Base-by-base conservation (phyloP, 108 stramenopile species). In the Nitzschia sp. region DNA sequence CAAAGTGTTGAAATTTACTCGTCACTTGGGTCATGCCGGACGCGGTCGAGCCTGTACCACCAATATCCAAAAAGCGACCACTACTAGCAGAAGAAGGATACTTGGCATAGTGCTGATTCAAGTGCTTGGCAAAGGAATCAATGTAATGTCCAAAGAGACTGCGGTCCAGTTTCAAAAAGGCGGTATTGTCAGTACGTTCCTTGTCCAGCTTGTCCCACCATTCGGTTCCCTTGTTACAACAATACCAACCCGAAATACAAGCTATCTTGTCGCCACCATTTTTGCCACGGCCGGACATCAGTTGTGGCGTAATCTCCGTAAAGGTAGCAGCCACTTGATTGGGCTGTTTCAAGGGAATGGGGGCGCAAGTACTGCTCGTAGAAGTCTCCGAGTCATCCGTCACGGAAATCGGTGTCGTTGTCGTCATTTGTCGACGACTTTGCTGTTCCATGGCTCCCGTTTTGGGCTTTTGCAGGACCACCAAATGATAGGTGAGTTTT, bases 161-260 rank as follows among this genome's bases (percentile, higher is more conserved):
- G 24, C 51, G 34, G 38, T 59, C 57, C 23, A 82, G 46, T 35
- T 75, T 64, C 8, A 82, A 64, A 47, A 33, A 82, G 21, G 31
- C n/a, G 45, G 69, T 27, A 30, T 66, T 75, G 35, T 78, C 62
- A 25, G 75, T 82, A 4, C 82, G 63, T 13, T 71, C 56, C 36
- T 42, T 26, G 9, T 70, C 63, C 15, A 82, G 35, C 6, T 59
- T 35, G 2, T 82, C 74, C 46, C 55, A 76, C 46, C 54, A 78
- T 61, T 71, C 51, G 19, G 46, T 21, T 3, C 77, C 77, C 57
- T 76, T 78, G 30, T 75, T 73, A 64, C 77, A 82, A 33, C 82
- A 82, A 51, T 82, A 82, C 77, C 82, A 82, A 25, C 72, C 54
- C 25, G 77, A 78, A 30, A 82, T 61, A 61, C 82, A 82, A 21